phyloP scores from a whole-genome alignment of 805 yeast species.

The Saccharomycopsis schoenii region DNA sequence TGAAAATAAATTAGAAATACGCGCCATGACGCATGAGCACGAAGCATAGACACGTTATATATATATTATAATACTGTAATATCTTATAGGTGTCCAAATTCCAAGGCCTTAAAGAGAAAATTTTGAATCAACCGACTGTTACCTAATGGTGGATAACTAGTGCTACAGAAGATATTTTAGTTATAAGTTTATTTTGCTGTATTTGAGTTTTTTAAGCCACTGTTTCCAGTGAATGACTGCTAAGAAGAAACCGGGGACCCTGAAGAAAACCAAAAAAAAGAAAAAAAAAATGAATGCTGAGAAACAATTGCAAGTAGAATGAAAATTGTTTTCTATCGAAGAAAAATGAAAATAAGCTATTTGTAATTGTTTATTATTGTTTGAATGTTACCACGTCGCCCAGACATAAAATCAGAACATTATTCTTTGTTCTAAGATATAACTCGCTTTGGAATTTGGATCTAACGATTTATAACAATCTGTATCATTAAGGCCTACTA shows the following conservation, averaged over 20 bases:
- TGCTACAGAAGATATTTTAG: no score
- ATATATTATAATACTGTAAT: background rate
- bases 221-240: no score
- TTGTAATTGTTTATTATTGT: no score
- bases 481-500: constrained; percentile 8
- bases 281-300: background rate
- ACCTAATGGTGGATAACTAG: no score
- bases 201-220: no score
- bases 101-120: background rate
- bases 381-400: no score
- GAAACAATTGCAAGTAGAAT: background rate
- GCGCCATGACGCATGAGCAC: background rate
- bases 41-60: background rate
- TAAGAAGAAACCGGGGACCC: background rate
- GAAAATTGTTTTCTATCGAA: background rate
- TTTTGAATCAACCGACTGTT: no score
- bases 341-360: background rate
- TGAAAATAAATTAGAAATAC: background rate
- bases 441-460: constrained; percentile 12
- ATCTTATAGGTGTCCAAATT: background rate
- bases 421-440: constrained; percentile 10
- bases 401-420: background rate
- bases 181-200: no score
- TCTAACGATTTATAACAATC: constrained; percentile 13
- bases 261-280: background rate